These are phyloP conservation scores for Cladophialophora chaetospira DNA, from an alignment of 2,329 filamentous ascomycete genomes.

Conservation along the genomic window DNA sequence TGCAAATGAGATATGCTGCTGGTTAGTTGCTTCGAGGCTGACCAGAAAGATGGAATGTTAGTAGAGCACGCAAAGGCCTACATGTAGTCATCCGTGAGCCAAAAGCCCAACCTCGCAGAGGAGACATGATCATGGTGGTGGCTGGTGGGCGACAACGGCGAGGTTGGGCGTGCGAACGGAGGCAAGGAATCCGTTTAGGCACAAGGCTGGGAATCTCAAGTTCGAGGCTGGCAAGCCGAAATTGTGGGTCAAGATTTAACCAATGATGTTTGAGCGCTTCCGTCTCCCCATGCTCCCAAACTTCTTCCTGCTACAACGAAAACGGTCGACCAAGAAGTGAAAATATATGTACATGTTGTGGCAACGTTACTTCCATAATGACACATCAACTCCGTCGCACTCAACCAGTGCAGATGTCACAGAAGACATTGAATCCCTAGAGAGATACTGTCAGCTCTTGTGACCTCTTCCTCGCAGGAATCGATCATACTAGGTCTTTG, in stretches of 20 bases:
- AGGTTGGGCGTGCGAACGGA: slow-evolving; percentile 20
- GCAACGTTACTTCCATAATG: not conserved
- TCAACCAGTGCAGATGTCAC: slow-evolving; percentile 6
- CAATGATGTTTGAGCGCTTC: not conserved
- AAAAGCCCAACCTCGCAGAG: slow-evolving; percentile 22
- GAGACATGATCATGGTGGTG: slow-evolving; percentile 10
- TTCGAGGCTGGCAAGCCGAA: slow-evolving; percentile 10
- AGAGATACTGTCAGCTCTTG: not conserved
- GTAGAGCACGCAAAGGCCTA: slow-evolving; percentile 10
- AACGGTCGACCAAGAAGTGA: too few relatives aligned
- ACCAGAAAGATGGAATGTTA: slow-evolving; percentile 14
- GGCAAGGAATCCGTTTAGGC: not conserved
- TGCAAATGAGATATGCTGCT: slow-evolving; percentile 1
- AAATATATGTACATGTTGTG: not conserved
- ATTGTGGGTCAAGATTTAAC: not conserved
- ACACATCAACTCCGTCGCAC: not conserved
- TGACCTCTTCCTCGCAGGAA: not conserved
- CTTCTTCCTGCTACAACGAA: too few relatives aligned
- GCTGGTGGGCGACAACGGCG: slow-evolving; percentile 14
- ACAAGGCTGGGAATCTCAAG: slow-evolving; percentile 9
- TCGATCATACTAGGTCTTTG: slow-evolving; percentile 14
- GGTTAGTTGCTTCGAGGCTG: slow-evolving; percentile 13
- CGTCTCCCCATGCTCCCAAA: too few relatives aligned
- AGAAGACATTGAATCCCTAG: slow-evolving; percentile 17
- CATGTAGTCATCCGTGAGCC: slow-evolving; percentile 20